Base-by-base conservation (phyloP, 768 basidiomycete species). In the Pleurotus ostreatus region DNA sequence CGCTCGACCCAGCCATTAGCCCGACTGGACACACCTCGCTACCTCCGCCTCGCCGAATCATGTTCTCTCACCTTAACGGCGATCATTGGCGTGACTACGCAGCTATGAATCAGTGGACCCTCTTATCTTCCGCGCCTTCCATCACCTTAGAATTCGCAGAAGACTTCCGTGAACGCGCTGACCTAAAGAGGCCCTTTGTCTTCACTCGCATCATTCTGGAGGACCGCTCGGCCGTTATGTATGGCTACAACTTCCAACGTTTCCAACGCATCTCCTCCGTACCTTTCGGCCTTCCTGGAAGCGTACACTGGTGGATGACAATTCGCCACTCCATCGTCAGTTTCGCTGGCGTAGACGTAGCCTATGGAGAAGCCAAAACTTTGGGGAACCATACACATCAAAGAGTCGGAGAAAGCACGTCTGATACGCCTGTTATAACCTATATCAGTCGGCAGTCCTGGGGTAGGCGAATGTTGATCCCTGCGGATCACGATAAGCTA, bases 21-120 rank as follows among this genome's bases (percentile, higher is more conserved):
- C 61, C 80, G 0, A 71, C 78, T 45, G 93, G 92, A 6, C 79
- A 80, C 46, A 90, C 92, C 1, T 69, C 75, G 4, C 84, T 97
- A 34, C 89, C 91, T 1, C 76, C 88, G 1, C 81, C 87, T 0
- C 82, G 86, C 0, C 87, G 89, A 11, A 72, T 94, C 61, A 69
- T 92, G 61, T 94, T 97, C 71, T 77, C 84, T 45, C 87, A 86
- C 58, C 70, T 88, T 11, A 84, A 88, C 60, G 82, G 84, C 9
- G 79, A 76, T 49, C 85, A 91, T 62, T 97, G 94, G 94, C 83
- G 92, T 16, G 94, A 97, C 70, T 94, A 94, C 60, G 85, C 94
- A 5, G 73, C 78, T 37, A 94, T 97, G 93, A 96, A 96, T 69
- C 83, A 94, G 72, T 92, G 83, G 79, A 82, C 94, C 46, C 74